Evolutionary conservation across 1,139 yeast species (phyloP).

Genomic region (Debaryomycetaceae sp.): DNA sequence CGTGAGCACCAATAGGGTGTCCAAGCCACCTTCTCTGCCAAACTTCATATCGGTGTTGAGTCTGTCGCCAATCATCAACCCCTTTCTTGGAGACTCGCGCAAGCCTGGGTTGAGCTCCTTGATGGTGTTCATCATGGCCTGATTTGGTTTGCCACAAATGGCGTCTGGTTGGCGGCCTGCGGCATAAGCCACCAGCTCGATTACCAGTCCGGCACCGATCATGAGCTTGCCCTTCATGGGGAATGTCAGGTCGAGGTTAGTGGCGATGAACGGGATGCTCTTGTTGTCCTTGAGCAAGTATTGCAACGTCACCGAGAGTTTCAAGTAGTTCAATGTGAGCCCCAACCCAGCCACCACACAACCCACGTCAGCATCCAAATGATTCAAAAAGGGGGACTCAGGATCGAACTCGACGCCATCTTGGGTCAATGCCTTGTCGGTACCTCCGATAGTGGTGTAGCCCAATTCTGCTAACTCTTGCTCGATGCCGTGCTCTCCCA

Average conservation of each 20-base stretch:
- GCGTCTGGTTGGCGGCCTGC: slow-evolving; percentile 68
- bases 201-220: slow-evolving; percentile 94
- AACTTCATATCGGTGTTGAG: slow-evolving; percentile 92
- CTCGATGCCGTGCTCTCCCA: slow-evolving; percentile 45
- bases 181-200: slow-evolving; percentile 73
- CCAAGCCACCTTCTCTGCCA: slow-evolving; percentile 81
- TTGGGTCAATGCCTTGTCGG: slow-evolving; percentile 26
- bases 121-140: slow-evolving; percentile 87
- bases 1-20: slow-evolving; percentile 78
- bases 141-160: slow-evolving; percentile 84
- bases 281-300: slow-evolving; percentile 61
- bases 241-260: slow-evolving; percentile 93
- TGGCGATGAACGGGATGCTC: slow-evolving; percentile 75
- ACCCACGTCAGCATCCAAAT: slow-evolving; percentile 70
- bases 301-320: slow-evolving; percentile 76
- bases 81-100: slow-evolving; percentile 51
- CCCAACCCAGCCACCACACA: slow-evolving; percentile 90
- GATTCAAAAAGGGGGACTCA: slow-evolving; percentile 27
- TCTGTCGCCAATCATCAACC: slow-evolving; percentile 95
- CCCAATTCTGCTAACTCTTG: slow-evolving; percentile 40
- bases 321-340: slow-evolving; percentile 69
- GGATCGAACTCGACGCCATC: slow-evolving; percentile 32
- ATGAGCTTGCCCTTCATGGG: slow-evolving; percentile 82
- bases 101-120: slow-evolving; percentile 55
- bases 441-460: slow-evolving; percentile 40